Evolutionary conservation across 352 stramenopile genomes (phyloP), one percentile per base, ranked within the genome.

Genomic region (Phytophthora megakarya): DNA sequence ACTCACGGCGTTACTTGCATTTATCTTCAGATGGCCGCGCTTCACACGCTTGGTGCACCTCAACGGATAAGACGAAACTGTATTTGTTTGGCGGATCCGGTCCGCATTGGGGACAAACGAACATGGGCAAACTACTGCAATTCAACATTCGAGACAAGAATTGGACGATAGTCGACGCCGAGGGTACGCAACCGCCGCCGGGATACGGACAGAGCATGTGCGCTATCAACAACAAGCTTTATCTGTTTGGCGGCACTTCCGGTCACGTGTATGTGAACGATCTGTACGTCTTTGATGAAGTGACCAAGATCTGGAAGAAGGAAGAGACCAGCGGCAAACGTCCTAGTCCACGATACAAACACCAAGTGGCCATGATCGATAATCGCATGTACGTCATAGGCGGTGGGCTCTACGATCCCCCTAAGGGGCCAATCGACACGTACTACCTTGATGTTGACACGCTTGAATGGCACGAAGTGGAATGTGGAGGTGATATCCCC

Each of bases 241-340:
- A 92, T 49, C 75, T 94, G 43, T 94, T 94, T 33, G 85, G 85
- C 22, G 85, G 85, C 42, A 94, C 85, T 0, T 92, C 83, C 1
- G 83, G 85, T 11, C 83, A 94, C 32, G 79, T 90, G 10, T 92
- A 94, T 65, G 86, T 94, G 21, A 94, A 92, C 63, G 86, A 94
- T 61, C 53, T 94, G 11, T 94, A 92, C 70, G 70, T 92, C 6
- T 94, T 92, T 45, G 77, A 94, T 53, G 81, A 94, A 60, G 59
- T 76, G 23, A 88, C 78, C 10, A 85, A 81, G 66, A 61, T 80
- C 16, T 94, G 86, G 86, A 84, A 65, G 43, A 91, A 91, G 53
- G 76, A 83, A 42, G 80, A 89, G 42, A 92, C 81, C 15, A 65
- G 50, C 15, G 83, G 86, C 25, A 78, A 73, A 12, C 78, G 76